A percentile compares a stretch with the other conserved stretches of the same genome.
Conservation (phyloP, 257 asterid genomes). For the Capsicum pubescens region DNA sequence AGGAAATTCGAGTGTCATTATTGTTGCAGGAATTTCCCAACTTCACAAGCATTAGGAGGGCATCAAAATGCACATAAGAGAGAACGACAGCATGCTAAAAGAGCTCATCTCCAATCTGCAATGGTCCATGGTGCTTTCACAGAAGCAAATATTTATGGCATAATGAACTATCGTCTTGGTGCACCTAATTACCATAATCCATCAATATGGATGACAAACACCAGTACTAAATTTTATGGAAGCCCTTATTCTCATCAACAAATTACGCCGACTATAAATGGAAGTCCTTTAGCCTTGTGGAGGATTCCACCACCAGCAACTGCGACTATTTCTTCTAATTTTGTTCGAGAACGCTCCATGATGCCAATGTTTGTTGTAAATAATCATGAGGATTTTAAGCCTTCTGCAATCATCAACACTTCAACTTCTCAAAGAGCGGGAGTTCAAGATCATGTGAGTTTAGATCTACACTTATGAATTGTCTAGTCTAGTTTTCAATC, state of each 20-base stretch:
- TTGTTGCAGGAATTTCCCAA: conserved; percentile 86
- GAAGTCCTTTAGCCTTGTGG: conserved; percentile 79
- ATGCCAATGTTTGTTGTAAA: conserved; percentile 40
- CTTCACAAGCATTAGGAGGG: conserved; percentile 96
- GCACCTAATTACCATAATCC: conserved; percentile 31
- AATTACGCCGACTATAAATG: conserved; percentile 51
- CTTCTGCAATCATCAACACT: conserved; percentile 38
- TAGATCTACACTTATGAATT: conserved; percentile 78
- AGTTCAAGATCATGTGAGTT: conserved; percentile 80
- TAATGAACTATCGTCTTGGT: conserved; percentile 52
- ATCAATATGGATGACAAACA: conserved; percentile 22
- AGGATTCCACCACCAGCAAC: conserved; percentile 40
- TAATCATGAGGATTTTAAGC: conserved; percentile 36
- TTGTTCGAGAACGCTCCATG: conserved; percentile 37
- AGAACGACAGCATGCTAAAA: conserved; percentile 85
- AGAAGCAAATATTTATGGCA: conserved; percentile 59
- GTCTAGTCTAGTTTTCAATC: not conserved
- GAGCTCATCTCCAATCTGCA: conserved; percentile 74
- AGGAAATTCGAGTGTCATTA: conserved; percentile 86
- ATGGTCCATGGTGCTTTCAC: conserved; percentile 53
- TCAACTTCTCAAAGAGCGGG: conserved; percentile 44
- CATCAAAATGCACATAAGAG: conserved; percentile 95
- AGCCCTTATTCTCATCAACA: conserved; percentile 29
- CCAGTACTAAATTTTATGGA: conserved; percentile 45
- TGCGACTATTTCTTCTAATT: conserved; percentile 29